A percentile compares a stretch with the other conserved stretches of the same genome.
Evolutionary conservation across 2,329 filamentous ascomycete genomes (phyloP).

Genomic region (Coniochaeta sp.): DNA sequence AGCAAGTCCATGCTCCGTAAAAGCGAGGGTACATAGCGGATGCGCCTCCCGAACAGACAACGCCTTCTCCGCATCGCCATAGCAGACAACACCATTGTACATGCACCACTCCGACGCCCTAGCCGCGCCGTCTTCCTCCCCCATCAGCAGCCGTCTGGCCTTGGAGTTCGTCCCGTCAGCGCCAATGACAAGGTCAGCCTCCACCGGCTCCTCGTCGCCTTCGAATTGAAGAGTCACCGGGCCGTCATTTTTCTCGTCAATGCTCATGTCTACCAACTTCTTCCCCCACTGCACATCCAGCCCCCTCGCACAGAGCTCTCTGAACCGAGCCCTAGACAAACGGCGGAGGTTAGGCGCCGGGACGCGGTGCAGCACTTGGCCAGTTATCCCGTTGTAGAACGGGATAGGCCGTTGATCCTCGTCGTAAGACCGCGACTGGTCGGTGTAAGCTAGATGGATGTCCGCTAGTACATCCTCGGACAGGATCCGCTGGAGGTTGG

Average conservation of each 20-base stretch:
- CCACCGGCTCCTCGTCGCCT: neutral
- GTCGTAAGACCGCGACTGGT: slow-evolving; percentile 4
- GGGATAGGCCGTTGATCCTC: neutral
- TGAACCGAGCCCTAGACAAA: slow-evolving; percentile 1
- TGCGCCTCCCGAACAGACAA: neutral
- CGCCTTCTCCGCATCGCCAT: slow-evolving; percentile 4
- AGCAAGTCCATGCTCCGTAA: neutral
- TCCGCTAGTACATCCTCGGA: neutral
- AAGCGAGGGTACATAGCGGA: slow-evolving; percentile 1
- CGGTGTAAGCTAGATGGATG: slow-evolving; percentile 2
- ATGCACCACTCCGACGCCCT: neutral
- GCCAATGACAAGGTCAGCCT: no score
- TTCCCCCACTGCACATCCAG: slow-evolving; percentile 5
- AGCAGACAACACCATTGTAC: slow-evolving; percentile 5
- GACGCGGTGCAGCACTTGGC: neutral
- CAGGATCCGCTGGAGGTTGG: slow-evolving; percentile 4
- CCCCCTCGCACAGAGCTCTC: neutral
- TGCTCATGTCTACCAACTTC: neutral
- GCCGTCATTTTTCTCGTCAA: neutral
- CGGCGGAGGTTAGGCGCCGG: slow-evolving; percentile 3
- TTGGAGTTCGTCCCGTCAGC: slow-evolving; percentile 5
- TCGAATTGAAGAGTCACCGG: slow-evolving; percentile 3
- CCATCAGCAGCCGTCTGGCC: slow-evolving; percentile 4
- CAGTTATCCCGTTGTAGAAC: slow-evolving; percentile 5
- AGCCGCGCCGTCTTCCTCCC: slow-evolving; percentile 3